These are phyloP conservation scores for Capsaspora owczarzaki DNA, from an alignment of 78 protist species.

Conservation along the genomic window DNA sequence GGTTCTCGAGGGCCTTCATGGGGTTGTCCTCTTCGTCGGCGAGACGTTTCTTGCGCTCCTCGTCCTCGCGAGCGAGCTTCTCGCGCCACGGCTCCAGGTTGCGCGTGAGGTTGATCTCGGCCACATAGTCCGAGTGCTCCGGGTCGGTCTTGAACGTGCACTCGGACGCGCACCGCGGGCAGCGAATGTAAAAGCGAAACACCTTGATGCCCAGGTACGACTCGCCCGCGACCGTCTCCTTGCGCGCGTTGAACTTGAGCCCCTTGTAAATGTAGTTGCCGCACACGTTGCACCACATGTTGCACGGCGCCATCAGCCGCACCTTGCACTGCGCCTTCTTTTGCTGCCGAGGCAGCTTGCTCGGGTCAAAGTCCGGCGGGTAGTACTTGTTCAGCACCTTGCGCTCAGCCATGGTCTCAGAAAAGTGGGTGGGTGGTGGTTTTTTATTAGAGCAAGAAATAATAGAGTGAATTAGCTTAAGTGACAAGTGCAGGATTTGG, in stretches of 20 bases:
- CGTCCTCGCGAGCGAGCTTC: background rate
- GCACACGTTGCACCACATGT: constrained; percentile 80
- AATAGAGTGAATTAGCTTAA: no score
- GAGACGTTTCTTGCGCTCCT: constrained; percentile 12
- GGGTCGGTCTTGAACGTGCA: constrained; percentile 88
- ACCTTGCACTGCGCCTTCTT: constrained; percentile 50
- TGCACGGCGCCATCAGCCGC: constrained; percentile 94
- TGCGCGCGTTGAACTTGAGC: constrained; percentile 83
- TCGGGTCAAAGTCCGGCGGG: constrained; percentile 94
- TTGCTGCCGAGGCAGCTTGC: constrained; percentile 52
- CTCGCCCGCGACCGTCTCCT: constrained; percentile 81
- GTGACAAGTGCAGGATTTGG: no score
- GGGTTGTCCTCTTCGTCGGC: constrained; percentile 54
- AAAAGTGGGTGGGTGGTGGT: no score
- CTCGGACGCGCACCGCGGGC: constrained; percentile 78
- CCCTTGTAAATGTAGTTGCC: constrained; percentile 84
- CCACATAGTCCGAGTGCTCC: constrained; percentile 66
- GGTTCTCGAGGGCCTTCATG: constrained; percentile 64
- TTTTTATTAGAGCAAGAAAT: no score
- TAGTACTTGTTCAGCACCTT: constrained; percentile 90
- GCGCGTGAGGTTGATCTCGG: constrained; percentile 71
- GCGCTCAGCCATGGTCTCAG: constrained; percentile 81
- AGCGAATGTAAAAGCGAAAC: constrained; percentile 70
- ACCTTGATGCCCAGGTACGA: constrained; percentile 77
- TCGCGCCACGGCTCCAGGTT: constrained; percentile 79